Evolutionary conservation across 2,329 filamentous ascomycete species (phyloP), one percentile per base, ranked within the genome.

Genomic region (Sphaerulina vaccinii): DNA sequence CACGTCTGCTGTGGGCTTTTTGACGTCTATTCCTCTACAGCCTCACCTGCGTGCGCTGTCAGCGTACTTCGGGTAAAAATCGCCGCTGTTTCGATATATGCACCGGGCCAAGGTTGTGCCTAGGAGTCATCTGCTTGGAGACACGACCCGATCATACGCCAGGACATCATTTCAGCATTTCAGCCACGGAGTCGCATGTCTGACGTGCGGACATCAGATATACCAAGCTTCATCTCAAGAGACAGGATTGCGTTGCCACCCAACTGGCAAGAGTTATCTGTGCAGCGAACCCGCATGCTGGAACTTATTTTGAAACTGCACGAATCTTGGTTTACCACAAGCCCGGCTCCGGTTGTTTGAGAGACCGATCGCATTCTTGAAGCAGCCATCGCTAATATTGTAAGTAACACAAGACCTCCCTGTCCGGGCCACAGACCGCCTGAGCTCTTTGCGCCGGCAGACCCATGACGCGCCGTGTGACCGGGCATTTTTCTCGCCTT

Each of bases 381-480:
- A 22, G 24, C 41, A 35, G 29, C 38, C 41, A 52, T 47, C 42
- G 36, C 51, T 48, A 36, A 43, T 44, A 49, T 44, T 40, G 57
- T 60, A 52, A 60, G 56, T 60, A 58, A 55, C 57, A 60, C 57
- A 58, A 49, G 49, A 53, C 56, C 54, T 59, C 58, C 58, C 58
- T 60, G 58, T 59, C 54, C 44, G 56, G 51, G 23, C 43, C 49
- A 52, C 45, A 54, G 35, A 50, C 54, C 57, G 52, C 49, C 54
- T 42, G 49, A 42, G 42, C 18, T 41, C 35, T 43, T 45, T 46
- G 51, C 52, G 57, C 32, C 51, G 54, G 52, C 57, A 51, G 18
- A 50, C 54, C 52, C 55, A 58, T 60, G 55, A 58, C 53, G 57
- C 55, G 33, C 23, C 39, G 47, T 53, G 54, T 52, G 36, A 52